Evolutionary conservation across 495 filamentous ascomycete species (phyloP), one percentile per base, ranked within the genome.

Genomic region (Penicillium cinerascens): DNA sequence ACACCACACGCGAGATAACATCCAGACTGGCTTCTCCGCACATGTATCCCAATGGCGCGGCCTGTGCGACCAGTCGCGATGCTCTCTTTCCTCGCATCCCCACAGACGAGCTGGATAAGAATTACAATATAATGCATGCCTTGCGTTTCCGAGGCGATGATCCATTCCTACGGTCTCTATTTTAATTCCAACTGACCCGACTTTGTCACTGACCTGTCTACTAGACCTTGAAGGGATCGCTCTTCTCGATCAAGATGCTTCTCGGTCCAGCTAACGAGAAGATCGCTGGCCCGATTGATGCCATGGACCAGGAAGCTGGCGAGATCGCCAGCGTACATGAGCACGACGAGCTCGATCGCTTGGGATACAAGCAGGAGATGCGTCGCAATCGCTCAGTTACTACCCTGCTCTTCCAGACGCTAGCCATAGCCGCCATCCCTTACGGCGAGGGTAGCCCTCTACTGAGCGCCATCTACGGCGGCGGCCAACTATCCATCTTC

Each of bases 381-480:
- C 63, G 50, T 6, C 70, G 72, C 17, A 76, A 74, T 18, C 64
- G 72, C 20, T 72, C 68, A 6, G 49, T 69, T 15, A 33, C 66
- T 44, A 74, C 69, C 0, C 66, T 74, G 0, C 58, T 73, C 25
- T 73, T 71, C 54, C 60, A 64, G 60, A 59, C 65, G 1, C 59
- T 75, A 8, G 67, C 71, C 29, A 73, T 75, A 11, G 69, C 68
- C 7, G 74, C 72, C 29, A 75, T 78, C 25, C 76, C 76, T 23
- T 79, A 69, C 42, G 75, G 74, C 13, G 75, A 77, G 52, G 75
- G 76, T 15, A 66, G 70, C 21, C 64, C 76, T 1, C 55, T 80
- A 0, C 64, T 77, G 41, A 68, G 59, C 26, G 67, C 72, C 40
- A 69, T 76, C 51, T 74, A 76, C 38, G 72, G 72, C 37, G 71